phyloP scores from a whole-genome alignment of 2,329 filamentous ascomycete species.

The Fusarium paranaense region DNA sequence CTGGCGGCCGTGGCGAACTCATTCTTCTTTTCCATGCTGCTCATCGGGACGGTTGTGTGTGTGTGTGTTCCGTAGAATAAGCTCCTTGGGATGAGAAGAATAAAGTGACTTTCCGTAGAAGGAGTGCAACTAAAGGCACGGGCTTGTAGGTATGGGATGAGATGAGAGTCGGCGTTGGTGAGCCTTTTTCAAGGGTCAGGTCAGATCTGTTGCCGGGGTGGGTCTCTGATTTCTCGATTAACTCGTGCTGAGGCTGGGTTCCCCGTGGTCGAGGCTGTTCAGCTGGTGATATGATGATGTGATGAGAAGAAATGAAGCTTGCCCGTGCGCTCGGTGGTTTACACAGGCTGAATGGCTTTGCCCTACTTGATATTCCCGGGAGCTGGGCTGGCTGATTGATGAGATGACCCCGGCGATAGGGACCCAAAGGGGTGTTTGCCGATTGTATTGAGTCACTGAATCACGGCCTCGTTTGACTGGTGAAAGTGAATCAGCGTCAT shows the following conservation, averaged over 20 bases:
- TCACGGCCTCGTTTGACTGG: slow-evolving; percentile 31
- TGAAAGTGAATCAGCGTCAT: slow-evolving; percentile 41
- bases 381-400: background rate
- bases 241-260: slow-evolving; percentile 12
- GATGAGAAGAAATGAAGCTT: slow-evolving; percentile 23
- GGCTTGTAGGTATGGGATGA: background rate
- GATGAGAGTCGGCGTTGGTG: slow-evolving; percentile 5
- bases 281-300: slow-evolving; percentile 33
- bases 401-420: slow-evolving; percentile 7
- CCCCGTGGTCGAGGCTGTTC: slow-evolving; percentile 4
- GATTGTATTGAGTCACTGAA: slow-evolving; percentile 32
- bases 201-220: slow-evolving; percentile 5
- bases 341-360: background rate
- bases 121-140: background rate
- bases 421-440: slow-evolving; percentile 15
- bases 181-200: slow-evolving; percentile 12
- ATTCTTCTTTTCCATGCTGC: slow-evolving; percentile 38
- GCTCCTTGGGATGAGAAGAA: background rate
- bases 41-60: background rate
- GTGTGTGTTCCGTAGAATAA: background rate
- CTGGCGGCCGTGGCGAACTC: slow-evolving; percentile 45
- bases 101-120: background rate
- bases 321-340: slow-evolving; percentile 16
- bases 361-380: background rate
- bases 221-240: slow-evolving; percentile 2